Percentiles rank a stretch among this genome's conserved stretches.
phyloP scores from a whole-genome alignment of 805 yeast genomes.

The Kuraishia ogatae region DNA sequence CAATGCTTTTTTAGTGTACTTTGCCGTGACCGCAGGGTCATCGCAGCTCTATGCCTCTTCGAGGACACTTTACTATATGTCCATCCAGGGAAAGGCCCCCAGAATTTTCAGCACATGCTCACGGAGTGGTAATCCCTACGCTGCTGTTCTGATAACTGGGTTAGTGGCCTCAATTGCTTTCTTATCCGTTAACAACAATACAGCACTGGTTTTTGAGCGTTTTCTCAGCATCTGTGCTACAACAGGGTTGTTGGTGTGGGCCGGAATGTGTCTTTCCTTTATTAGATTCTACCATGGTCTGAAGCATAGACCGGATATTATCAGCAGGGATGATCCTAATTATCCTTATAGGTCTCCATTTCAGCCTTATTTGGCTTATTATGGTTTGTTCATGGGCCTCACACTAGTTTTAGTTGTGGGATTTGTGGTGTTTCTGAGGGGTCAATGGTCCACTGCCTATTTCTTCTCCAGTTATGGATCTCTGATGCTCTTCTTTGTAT shows the following conservation, averaged over 20 bases:
- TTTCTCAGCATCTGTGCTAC: slow-evolving; percentile 63
- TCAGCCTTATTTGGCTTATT: slow-evolving; percentile 45
- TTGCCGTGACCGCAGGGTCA: slow-evolving; percentile 49
- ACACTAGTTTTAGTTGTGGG: slow-evolving; percentile 38
- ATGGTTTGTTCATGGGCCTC: slow-evolving; percentile 36
- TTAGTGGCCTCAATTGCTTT: slow-evolving; percentile 52
- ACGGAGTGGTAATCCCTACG: slow-evolving; percentile 62
- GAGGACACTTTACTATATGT: slow-evolving; percentile 45
- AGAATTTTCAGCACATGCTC: slow-evolving; percentile 50
- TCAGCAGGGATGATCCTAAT: slow-evolving; percentile 41
- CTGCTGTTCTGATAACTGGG: slow-evolving; percentile 58
- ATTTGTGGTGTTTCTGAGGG: slow-evolving; percentile 38
- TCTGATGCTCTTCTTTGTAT: slow-evolving; percentile 31
- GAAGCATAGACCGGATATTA: slow-evolving; percentile 45
- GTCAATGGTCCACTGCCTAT: slow-evolving; percentile 38
- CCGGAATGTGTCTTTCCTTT: slow-evolving; percentile 50
- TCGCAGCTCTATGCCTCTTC: slow-evolving; percentile 56
- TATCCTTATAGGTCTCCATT: slow-evolving; percentile 49
- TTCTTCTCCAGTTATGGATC: slow-evolving; percentile 50
- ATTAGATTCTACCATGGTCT: slow-evolving; percentile 47
- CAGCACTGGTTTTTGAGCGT: slow-evolving; percentile 58
- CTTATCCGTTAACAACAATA: slow-evolving; percentile 46
- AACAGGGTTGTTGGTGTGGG: slow-evolving; percentile 75
- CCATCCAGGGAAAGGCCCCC: slow-evolving; percentile 55
- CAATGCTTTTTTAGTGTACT: slow-evolving; percentile 43